phyloP scores from a whole-genome alignment of 495 filamentous ascomycete genomes.

The Penicillium odoratum region DNA sequence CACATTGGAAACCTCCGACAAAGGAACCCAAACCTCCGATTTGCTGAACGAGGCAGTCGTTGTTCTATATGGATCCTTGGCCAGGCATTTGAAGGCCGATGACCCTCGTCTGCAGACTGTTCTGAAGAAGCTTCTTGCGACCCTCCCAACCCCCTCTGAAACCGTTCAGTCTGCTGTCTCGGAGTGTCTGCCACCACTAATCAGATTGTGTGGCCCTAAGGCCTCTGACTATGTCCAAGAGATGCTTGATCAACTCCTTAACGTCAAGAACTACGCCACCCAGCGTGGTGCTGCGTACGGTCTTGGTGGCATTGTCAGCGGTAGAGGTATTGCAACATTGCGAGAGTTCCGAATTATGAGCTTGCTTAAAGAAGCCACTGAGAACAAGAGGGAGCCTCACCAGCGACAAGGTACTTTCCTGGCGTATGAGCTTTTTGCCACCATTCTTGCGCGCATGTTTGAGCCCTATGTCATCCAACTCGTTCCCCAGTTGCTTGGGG shows the following conservation, averaged over 20 bases:
- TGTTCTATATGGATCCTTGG: conserved; percentile 92
- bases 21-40: conserved; percentile 74
- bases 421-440: conserved; percentile 86
- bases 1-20: conserved; percentile 77
- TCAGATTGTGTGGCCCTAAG: conserved; percentile 75
- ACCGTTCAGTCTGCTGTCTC: conserved; percentile 95
- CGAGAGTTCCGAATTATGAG: conserved; percentile 84
- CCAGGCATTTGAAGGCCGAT: conserved; percentile 78
- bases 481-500: conserved; percentile 82
- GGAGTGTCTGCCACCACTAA: conserved; percentile 85
- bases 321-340: conserved; percentile 78
- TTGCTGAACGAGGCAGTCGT: conserved; percentile 94
- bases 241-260: conserved; percentile 74
- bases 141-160: conserved; percentile 93
- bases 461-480: conserved; percentile 97
- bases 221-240: conserved; percentile 76
- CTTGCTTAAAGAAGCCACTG: conserved; percentile 70
- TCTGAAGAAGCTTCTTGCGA: conserved; percentile 76
- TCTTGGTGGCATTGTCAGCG: conserved; percentile 83
- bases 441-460: conserved; percentile 81
- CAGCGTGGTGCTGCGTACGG: conserved; percentile 94
- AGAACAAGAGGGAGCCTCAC: conserved; percentile 89
- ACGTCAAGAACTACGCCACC: conserved; percentile 84
- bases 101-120: conserved; percentile 84
- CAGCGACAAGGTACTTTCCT: conserved; percentile 86